Evolutionary conservation across 2,329 filamentous ascomycete genomes (phyloP), one percentile per base, ranked within the genome.

Genomic region (Aspergillus transmontanensis): DNA sequence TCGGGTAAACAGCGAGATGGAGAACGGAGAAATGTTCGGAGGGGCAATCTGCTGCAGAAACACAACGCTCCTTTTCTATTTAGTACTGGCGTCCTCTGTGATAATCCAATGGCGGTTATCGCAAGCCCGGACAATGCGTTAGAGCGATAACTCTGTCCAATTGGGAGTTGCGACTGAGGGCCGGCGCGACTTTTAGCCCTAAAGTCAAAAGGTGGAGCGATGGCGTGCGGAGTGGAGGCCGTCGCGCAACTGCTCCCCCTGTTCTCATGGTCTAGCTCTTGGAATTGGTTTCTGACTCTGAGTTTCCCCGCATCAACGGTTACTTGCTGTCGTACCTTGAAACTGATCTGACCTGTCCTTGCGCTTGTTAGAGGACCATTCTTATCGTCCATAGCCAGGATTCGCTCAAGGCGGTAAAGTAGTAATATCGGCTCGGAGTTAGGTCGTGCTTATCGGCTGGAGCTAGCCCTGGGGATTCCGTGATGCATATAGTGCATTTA

Each of bases 11-110:
- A 36, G 34, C 34, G 46, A 51, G 26, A 51, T 51, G 45, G 45
- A 48, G 45, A 48, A 26, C 68, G 67, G 68, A 60, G 65, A 61
- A 69, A 68, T 68, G 43, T 59, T 70, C 68, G 68, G 68, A 70
- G 66, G 59, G 62, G 51, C 51, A 54, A 16, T 21, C 32, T 54
- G 51, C 14, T 14, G 6, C 2, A 36, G 5, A 36, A 36, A 6
- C n/a, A 39, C 6, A 9, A 21, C 3, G 1, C 30, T 4, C 28
- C 19, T 34, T 21, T 19, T 51, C 26, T n/a, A 4, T 51, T 51
- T 32, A 9, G 16, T 7, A 32, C 26, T 54, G 28, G 51, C 19
- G 16, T 39, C 28, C 28, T 2, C 23, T 19, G 3, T 21, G 6
- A 12, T 9, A 6, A 34, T 34, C 50, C 50, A 34, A 53, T 53